phyloP scores from a whole-genome alignment of 495 filamentous ascomycete genomes.

The Aspergillus kassunensis region DNA sequence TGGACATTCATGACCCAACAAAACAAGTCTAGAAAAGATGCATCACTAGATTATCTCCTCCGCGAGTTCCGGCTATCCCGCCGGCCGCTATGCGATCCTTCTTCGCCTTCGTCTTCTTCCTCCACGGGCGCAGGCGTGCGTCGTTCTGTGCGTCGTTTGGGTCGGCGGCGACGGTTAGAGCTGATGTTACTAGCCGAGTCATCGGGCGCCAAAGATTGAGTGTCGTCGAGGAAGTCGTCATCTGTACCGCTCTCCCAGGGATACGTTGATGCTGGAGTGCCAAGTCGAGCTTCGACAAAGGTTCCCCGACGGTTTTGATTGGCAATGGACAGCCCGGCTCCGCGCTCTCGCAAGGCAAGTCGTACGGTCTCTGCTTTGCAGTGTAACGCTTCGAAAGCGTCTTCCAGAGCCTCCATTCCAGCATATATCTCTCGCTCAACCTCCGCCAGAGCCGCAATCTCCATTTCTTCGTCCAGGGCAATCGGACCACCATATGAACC shows the following conservation, averaged over 20 bases:
- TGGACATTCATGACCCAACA: slow-evolving; percentile 3
- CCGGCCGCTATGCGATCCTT: slow-evolving; percentile 21
- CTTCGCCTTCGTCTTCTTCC: slow-evolving; percentile 69
- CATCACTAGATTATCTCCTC: slow-evolving; percentile 20
- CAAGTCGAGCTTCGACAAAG: slow-evolving; percentile 48
- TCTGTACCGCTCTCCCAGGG: slow-evolving; percentile 52
- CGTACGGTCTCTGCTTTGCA: slow-evolving; percentile 78
- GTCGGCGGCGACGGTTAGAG: slow-evolving; percentile 64
- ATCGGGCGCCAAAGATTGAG: slow-evolving; percentile 65
- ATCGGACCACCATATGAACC: slow-evolving; percentile 62
- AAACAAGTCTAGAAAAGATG: too few relatives aligned
- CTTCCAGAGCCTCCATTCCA: slow-evolving; percentile 91
- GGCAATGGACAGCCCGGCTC: slow-evolving; percentile 72
- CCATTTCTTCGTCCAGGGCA: slow-evolving; percentile 88
- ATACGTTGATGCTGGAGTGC: slow-evolving; percentile 51
- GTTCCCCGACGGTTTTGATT: slow-evolving; percentile 65
- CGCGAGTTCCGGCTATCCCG: slow-evolving; percentile 28
- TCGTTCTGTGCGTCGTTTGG: slow-evolving; percentile 66
- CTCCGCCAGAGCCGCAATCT: slow-evolving; percentile 83
- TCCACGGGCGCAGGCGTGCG: slow-evolving; percentile 80
- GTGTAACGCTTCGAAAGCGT: slow-evolving; percentile 92
- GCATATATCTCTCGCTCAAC: slow-evolving; percentile 90
- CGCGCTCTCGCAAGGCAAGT: slow-evolving; percentile 69
- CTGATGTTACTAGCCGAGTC: slow-evolving; percentile 84
- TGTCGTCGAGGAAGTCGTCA: slow-evolving; percentile 56